Evolutionary conservation across 1,139 yeast species (phyloP).

Genomic region (Pichia inconspicua): DNA sequence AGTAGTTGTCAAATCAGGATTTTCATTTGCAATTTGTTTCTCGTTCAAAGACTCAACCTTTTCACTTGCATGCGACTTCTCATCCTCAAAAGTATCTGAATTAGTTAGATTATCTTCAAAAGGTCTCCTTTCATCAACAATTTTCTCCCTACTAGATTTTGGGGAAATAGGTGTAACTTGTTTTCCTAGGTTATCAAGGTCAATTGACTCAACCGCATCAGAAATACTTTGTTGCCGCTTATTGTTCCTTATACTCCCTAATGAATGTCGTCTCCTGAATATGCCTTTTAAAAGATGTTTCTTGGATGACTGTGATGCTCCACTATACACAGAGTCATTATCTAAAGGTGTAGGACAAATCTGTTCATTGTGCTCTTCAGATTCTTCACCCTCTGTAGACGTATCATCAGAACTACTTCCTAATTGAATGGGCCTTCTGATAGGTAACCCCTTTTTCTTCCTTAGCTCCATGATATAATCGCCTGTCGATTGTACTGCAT

Average conservation of each 20-base stretch:
- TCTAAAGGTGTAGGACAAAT: not conserved
- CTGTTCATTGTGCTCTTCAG: conserved; percentile 1
- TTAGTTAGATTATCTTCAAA: not conserved
- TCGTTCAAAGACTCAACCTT: not conserved
- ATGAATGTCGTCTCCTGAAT: conserved; percentile 12
- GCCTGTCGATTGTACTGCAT: conserved; percentile 10
- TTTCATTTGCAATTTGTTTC: conserved; percentile 13
- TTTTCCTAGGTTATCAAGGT: too few species aligned
- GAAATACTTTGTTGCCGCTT: not conserved
- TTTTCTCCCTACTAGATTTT: not conserved
- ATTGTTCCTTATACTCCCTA: not conserved
- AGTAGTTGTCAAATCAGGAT: conserved; percentile 9
- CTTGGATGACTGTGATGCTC: not conserved
- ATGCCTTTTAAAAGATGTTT: conserved; percentile 4
- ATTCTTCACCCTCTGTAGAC: conserved; percentile 23
- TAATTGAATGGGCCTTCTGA: conserved; percentile 3
- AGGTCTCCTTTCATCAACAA: not conserved
- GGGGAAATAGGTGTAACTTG: too few species aligned
- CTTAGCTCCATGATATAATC: conserved; percentile 4
- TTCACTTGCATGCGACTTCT: not conserved
- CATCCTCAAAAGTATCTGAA: not conserved
- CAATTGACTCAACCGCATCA: not conserved
- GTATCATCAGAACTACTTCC: conserved; percentile 17
- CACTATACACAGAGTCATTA: conserved; percentile 4
- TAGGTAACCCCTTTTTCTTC: conserved; percentile 7